Evolutionary conservation across 495 filamentous ascomycete species (phyloP).

Genomic region (Aspergillus diversus): DNA sequence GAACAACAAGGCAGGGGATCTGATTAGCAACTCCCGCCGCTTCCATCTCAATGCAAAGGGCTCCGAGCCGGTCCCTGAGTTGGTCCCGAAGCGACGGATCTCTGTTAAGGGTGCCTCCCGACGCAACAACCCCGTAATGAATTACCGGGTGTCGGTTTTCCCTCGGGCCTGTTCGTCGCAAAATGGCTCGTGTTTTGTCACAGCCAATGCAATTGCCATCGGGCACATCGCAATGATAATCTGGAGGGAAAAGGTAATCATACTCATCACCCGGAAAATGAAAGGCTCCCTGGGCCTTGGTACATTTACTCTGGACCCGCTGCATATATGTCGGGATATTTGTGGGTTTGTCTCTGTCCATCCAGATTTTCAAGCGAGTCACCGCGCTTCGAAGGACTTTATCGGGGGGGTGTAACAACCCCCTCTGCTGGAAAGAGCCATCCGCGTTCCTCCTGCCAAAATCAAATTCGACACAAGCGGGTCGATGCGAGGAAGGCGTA

Average conservation of each 20-base stretch:
- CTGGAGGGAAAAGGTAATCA: not conserved
- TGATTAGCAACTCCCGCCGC: not conserved
- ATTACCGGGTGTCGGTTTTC: not conserved
- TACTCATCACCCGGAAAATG: not conserved
- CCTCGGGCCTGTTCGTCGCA: not conserved
- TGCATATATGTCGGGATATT: not conserved
- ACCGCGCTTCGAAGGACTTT: not conserved
- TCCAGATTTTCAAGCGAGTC: not conserved
- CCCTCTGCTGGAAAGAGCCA: not conserved
- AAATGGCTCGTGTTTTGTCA: not conserved
- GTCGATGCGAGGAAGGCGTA: not conserved
- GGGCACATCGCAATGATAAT: not conserved
- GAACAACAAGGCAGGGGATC: not conserved
- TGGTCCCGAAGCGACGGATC: not conserved
- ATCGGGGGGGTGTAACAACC: not conserved
- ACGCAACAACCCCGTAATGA: not conserved
- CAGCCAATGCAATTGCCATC: not conserved
- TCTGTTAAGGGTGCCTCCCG: not conserved
- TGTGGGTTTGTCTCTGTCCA: not conserved
- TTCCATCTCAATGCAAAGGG: not conserved
- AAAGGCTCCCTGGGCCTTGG: not conserved
- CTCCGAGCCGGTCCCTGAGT: not conserved
- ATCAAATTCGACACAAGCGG: not conserved
- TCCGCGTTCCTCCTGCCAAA: not conserved
- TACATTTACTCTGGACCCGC: not conserved